These are phyloP conservation scores for Mucor piriformis DNA, from an alignment of 371 early-diverging fungal genomes.

Conservation along the genomic window DNA sequence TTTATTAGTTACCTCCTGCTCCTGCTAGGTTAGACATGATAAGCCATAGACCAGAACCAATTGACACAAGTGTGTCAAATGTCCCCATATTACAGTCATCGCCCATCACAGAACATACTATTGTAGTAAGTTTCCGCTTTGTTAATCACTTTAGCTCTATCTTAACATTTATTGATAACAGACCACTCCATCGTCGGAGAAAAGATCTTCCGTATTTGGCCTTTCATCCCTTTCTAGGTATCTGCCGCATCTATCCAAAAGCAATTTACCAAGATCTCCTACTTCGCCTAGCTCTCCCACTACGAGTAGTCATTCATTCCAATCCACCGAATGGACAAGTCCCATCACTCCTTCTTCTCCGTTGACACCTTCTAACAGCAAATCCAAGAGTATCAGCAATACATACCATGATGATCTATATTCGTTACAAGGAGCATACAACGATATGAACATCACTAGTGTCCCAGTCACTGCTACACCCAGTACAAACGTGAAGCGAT, in stretches of 20 bases:
- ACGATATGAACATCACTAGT: not conserved
- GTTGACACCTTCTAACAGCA: not conserved
- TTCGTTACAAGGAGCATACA: not conserved
- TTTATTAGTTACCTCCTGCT: not conserved
- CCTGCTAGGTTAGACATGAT: not conserved
- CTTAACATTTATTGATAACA: not conserved
- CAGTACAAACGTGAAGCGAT: not conserved
- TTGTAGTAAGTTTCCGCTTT: too few species aligned
- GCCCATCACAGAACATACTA: not conserved
- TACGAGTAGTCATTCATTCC: not conserved
- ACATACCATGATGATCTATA: not conserved
- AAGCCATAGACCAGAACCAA: not conserved
- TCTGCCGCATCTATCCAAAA: constrained; percentile 5
- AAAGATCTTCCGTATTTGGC: constrained; percentile 5
- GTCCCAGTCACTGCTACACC: not conserved
- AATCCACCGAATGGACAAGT: not conserved
- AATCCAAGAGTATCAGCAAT: not conserved
- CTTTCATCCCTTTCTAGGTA: constrained; percentile 8
- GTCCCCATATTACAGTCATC: not conserved
- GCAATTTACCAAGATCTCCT: constrained; percentile 7
- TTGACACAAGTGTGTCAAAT: not conserved
- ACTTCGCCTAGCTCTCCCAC: not conserved
- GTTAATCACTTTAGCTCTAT: too few species aligned
- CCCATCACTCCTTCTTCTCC: not conserved
- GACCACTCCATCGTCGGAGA: not conserved